Base-by-base conservation (phyloP, 2,329 filamentous ascomycete species). In the Neophaeococcomyces aloes region DNA sequence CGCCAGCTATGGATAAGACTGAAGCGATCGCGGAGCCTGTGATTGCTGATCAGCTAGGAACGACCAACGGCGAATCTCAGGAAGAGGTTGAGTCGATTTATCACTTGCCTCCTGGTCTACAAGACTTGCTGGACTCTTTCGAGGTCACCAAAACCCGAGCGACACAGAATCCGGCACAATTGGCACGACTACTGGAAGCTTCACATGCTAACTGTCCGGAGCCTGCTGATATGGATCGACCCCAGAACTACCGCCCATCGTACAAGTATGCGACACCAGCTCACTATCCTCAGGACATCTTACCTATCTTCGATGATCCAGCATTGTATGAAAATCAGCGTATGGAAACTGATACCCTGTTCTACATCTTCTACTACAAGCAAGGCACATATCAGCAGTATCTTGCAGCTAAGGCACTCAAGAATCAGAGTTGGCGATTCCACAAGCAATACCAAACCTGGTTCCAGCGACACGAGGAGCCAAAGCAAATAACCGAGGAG, bases 401-500 rank as follows among this genome's bases (percentile, higher is more conserved):
- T 60, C 74, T 96, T 47, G 87, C 91, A 1, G 91, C 91, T 11
- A 94, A 94, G 65, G 86, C 91, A n/a, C 70, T 98, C 41, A 98
- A 98, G 68, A 85, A 89, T 53, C 91, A 98, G 65, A 95, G 88
- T 65, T 98, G 91, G 91, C 78, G 91, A 45, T 98, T 98, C 63
- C 91, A 98, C 68, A 98, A 98, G 71, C 91, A 96, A 64, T 98
- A 98, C 61, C 91, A 94, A 65, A 98, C 91, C 1, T 98, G 91
- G 91, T 98, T 98, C 60, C 91, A 98, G 65, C 77, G 91, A 40
- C 91, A 98, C 55, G 91, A 98, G 61, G 91, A 98, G 69, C 91
- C 91, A 14, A 98, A 98, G 72, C 88, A 81, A 56, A 98, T 98
- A 59, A 96, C 91, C 0, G 91, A 98, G 65, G 91, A 98, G 66